phyloP scores from a whole-genome alignment of 768 basidiomycete genomes.

The Mycena belliarum region DNA sequence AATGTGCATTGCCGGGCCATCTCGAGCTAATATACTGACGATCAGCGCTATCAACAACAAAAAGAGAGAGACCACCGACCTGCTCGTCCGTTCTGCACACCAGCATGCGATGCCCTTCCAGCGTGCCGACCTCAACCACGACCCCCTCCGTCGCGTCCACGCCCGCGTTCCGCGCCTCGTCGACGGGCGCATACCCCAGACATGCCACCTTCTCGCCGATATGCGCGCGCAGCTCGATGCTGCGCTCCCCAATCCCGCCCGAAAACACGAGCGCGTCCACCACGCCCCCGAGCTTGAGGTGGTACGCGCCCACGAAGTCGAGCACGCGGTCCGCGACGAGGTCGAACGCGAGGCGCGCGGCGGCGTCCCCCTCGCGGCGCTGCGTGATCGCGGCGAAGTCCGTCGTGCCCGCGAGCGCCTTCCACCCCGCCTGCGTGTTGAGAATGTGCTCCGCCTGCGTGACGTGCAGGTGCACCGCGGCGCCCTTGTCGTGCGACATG shows the following conservation, averaged over 20 bases:
- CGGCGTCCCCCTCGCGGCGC: constrained; percentile 41
- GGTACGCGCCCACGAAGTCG: constrained; percentile 72
- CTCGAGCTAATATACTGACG: too few species aligned
- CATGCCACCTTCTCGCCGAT: constrained; percentile 55
- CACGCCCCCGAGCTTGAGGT: constrained; percentile 63
- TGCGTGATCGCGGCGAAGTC: constrained; percentile 74
- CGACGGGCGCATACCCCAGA: constrained; percentile 61
- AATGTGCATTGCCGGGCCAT: constrained; percentile 45
- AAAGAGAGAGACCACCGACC: constrained; percentile 32
- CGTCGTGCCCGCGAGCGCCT: constrained; percentile 75
- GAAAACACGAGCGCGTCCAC: constrained; percentile 85
- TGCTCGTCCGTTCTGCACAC: constrained; percentile 73
- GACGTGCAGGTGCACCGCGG: constrained; percentile 50
- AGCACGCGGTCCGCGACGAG: constrained; percentile 77
- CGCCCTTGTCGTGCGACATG: constrained; percentile 55
- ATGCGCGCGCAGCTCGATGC: constrained; percentile 57
- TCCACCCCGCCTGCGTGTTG: constrained; percentile 78
- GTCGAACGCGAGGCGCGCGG: constrained; percentile 68
- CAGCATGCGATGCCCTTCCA: constrained; percentile 38
- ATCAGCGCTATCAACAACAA: too few species aligned
- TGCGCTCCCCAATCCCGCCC: constrained; percentile 86
- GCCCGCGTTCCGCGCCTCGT: constrained; percentile 45
- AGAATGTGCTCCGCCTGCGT: constrained; percentile 74
- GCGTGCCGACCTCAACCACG: constrained; percentile 49
- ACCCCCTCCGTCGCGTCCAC: constrained; percentile 37